Evolutionary conservation across 306 rosid species (phyloP).

Genomic region (Cercis canadensis): DNA sequence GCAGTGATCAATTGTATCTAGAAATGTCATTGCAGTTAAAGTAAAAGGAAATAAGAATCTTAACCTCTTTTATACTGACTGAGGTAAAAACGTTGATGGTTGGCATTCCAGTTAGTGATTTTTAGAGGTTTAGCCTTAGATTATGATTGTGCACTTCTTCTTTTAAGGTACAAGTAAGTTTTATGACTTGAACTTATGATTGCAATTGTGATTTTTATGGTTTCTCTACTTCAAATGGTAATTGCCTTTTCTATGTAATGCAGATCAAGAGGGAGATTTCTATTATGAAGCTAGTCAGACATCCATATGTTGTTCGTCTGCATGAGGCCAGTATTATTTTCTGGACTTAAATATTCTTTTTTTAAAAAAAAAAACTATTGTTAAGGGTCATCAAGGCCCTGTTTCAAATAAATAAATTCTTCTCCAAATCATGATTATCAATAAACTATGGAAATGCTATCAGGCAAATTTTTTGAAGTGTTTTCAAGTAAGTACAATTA

Average conservation of each 20-base stretch:
- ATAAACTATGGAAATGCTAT: slow-evolving; percentile 22
- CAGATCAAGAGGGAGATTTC: slow-evolving; percentile 93
- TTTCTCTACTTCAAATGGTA: not conserved
- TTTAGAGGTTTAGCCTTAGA: not conserved
- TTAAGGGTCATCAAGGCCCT: not conserved
- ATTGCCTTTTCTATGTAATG: slow-evolving; percentile 33
- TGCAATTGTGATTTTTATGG: slow-evolving; percentile 7
- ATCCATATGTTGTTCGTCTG: slow-evolving; percentile 84
- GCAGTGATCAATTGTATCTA: slow-evolving; percentile 2
- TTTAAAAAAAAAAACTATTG: not conserved
- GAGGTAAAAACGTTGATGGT: slow-evolving; percentile 15
- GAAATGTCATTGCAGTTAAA: not conserved
- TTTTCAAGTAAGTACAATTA: slow-evolving; percentile 16
- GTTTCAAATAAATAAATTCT: slow-evolving; percentile 23
- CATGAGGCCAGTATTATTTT: slow-evolving; percentile 65
- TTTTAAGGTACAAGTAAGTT: slow-evolving; percentile 2
- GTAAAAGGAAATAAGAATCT: not conserved
- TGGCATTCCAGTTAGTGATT: slow-evolving; percentile 12
- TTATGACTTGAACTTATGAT: slow-evolving; percentile 7
- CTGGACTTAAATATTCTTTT: slow-evolving; percentile 10
- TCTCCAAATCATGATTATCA: slow-evolving; percentile 14
- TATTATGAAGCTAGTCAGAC: slow-evolving; percentile 91
- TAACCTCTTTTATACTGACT: slow-evolving; percentile 9
- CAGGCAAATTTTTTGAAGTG: not conserved
- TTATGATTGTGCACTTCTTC: too few relatives aligned